Conservation (phyloP, 106 monocot genomes). For the Vanilla planifolia region DNA sequence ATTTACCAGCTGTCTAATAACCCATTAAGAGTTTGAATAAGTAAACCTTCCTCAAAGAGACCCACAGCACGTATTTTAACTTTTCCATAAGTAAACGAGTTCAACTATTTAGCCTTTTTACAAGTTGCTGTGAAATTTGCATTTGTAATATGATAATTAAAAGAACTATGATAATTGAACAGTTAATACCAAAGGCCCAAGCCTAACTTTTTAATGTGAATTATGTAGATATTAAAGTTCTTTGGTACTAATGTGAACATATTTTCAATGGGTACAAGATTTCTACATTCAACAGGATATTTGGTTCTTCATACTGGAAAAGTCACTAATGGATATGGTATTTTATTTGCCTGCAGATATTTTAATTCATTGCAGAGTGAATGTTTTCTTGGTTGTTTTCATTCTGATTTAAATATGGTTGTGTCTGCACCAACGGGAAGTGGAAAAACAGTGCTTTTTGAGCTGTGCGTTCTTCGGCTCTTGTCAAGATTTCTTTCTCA, state of each 20-base stretch:
- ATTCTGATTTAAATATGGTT: slow-evolving; percentile 89
- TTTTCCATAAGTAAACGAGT: too few relatives aligned
- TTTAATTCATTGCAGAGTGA: slow-evolving; percentile 98
- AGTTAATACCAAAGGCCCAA: not conserved
- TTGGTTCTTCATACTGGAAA: not conserved
- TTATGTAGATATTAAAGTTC: not conserved
- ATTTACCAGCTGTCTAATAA: not conserved
- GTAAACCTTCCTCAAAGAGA: too few relatives aligned
- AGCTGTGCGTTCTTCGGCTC: slow-evolving; percentile 91
- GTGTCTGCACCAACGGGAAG: slow-evolving; percentile 98
- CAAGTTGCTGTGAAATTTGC: too few relatives aligned
- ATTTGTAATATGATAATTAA: too few relatives aligned
- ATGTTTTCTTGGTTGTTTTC: slow-evolving; percentile 72
- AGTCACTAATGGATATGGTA: not conserved
- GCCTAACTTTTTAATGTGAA: not conserved
- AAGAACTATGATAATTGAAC: not conserved
- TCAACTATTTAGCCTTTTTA: too few relatives aligned
- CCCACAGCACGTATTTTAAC: too few relatives aligned
- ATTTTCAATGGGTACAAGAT: not conserved
- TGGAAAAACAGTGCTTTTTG: slow-evolving; percentile 94
- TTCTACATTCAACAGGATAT: not conserved
- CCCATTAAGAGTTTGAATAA: too few relatives aligned
- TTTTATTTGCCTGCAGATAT: slow-evolving; percentile 44
- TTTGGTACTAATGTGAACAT: not conserved
- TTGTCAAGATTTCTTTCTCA: slow-evolving; percentile 73